Evolutionary conservation across 495 filamentous ascomycete genomes (phyloP), one percentile per base, ranked within the genome.

Genomic region (Aspergillus homomorphus): DNA sequence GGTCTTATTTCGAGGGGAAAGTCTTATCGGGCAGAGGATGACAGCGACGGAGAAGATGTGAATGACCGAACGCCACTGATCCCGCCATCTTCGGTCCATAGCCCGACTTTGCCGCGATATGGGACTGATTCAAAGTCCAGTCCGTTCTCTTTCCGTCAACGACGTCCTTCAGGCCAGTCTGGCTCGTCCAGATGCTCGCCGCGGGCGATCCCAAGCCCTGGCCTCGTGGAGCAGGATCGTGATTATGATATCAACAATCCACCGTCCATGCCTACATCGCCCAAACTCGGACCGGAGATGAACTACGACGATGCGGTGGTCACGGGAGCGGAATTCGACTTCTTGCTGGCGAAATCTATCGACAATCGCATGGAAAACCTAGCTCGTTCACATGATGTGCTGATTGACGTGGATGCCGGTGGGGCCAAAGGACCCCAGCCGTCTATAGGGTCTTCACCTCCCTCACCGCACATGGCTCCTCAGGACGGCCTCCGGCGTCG

Each of bases 191-290:
- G 61, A 56, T 68, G 58, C 52, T 75, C 74, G n/a, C 73, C 69
- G 21, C 67, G 67, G 24, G 65, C 56, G 41, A 62, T 63, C 21
- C 60, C 64, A n/a, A 71, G 67, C 50, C 65, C 64, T 20, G 45
- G 66, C 4, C 71, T 74, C 51, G 60, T 68, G 52, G 55, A 64
- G 43, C 53, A 65, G 65, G 63, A 74, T 61, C 71, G 75, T 42
- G 73, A 80, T 30, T 92, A 91, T 69, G 87, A 96, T 82, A 83
- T 98, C 58, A 98, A 98, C 65, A 96, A 96, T 64, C 94, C 94
- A n/a, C 94, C 94, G 1, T 98, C 94, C 0, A 84, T 96, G 19
- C 94, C 94, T 0, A 85, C 83, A 5, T 88, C 89, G 19, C 94
- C 94, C 0, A 74, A 75, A 50, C 26, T 84, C 58, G 80, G 83